Conservation (phyloP, 1,284 basidiomycete species). For the Ustilago nuda region DNA sequence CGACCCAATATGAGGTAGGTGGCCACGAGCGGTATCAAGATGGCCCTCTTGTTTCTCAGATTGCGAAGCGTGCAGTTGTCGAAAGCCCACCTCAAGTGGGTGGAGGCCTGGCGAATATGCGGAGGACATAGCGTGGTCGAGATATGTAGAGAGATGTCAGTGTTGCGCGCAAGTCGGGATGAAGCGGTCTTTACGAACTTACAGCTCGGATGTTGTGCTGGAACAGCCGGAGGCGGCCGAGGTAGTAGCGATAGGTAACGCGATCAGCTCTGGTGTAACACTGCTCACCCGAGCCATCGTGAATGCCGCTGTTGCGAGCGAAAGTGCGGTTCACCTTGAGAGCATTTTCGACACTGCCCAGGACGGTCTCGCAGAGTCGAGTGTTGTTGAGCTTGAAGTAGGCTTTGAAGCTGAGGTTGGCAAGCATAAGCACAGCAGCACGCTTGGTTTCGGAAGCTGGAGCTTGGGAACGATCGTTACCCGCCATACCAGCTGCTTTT, state of each 20-base stretch:
- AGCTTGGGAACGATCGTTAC: conserved; percentile 63
- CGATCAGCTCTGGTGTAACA: conserved; percentile 69
- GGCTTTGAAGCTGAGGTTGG: conserved; percentile 66
- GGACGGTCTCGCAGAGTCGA: conserved; percentile 71
- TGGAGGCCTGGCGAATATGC: conserved; percentile 55
- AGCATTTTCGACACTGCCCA: conserved; percentile 70
- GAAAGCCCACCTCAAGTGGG: conserved; percentile 69
- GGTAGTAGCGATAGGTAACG: conserved; percentile 70
- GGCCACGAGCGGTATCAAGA: conserved; percentile 69
- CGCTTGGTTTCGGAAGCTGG: conserved; percentile 61
- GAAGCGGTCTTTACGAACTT: conserved; percentile 11
- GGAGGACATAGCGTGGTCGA: not conserved
- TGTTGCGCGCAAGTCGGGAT: not conserved
- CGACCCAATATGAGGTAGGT: conserved; percentile 70
- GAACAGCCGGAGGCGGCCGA: conserved; percentile 70
- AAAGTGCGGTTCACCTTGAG: conserved; percentile 59
- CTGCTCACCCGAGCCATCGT: conserved; percentile 56
- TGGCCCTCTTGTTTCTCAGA: conserved; percentile 66
- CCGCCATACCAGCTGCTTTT: conserved; percentile 64
- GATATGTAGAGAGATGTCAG: not conserved
- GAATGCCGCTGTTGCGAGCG: conserved; percentile 23
- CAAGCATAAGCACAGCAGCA: conserved; percentile 63
- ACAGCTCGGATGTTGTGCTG: conserved; percentile 69
- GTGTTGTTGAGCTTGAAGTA: conserved; percentile 70
- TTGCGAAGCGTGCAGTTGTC: conserved; percentile 62